Evolutionary conservation across 2,329 filamentous ascomycete species (phyloP), one percentile per base, ranked within the genome.

Genomic region (Alternaria consortialis): DNA sequence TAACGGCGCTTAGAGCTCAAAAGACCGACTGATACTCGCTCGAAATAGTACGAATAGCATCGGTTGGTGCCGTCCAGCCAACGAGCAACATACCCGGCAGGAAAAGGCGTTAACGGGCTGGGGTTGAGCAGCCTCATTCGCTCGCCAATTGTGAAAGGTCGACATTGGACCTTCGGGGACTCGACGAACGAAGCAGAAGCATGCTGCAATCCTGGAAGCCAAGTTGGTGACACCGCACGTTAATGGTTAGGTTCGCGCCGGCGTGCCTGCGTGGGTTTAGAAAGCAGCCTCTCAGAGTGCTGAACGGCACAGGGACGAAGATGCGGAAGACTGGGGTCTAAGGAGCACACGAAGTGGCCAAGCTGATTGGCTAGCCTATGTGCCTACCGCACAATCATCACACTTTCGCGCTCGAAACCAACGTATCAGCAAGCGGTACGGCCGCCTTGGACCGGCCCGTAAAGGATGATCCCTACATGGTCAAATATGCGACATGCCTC

Each of bases 1-100:
- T 64, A 69, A 65, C 64, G 75, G 76, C 76, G 76, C 76, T 79
- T 79, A 79, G 64, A 61, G 64, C 64, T 66, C 71, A 63, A 68
- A 69, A 40, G 40, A 60, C 67, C 43, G 69, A 71, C 61, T 72
- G 70, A 74, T 74, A 70, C 67, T 65, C 69, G 71, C 72, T 77
- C 68, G 77, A 75, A 77, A 77, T 76, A 77, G 76, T 69, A 72
- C 68, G 58, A 65, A 53, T 40, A 64, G 67, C 67, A 74, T 53
- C 63, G 69, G 67, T 68, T 65, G 61, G 66, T 63, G 56, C 58
- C 60, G 59, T 73, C 61, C 57, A 70, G 65, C 65, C 66, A 72
- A 64, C 64, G 66, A 73, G 65, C 60, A 67, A 60, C 62, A 63
- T 65, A 62, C 64, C 69, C 57, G 69, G 69, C 60, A 71, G 55